phyloP scores from a whole-genome alignment of 2,329 filamentous ascomycete genomes.

The Trichophyton simii region DNA sequence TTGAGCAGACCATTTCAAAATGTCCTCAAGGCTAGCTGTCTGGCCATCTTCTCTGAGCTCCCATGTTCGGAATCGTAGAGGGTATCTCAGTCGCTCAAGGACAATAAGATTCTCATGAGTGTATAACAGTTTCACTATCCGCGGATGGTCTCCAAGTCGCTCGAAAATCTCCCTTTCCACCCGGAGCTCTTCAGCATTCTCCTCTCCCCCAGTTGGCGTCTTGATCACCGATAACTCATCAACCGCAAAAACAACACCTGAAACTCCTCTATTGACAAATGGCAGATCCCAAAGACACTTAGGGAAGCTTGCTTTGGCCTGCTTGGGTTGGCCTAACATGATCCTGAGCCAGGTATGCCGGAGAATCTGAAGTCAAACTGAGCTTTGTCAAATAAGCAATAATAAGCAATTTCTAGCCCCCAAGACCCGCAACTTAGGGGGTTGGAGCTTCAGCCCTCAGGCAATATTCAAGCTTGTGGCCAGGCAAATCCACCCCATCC shows the following conservation, averaged over 20 bases:
- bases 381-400: too few species aligned
- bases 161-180: slow-evolving; percentile 5
- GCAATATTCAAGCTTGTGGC: too few species aligned
- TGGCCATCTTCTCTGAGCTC: slow-evolving; percentile 2
- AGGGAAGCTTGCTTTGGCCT: background rate
- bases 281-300: background rate
- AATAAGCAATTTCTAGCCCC: too few species aligned
- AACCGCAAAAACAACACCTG: slow-evolving; percentile 1
- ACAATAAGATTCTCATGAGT: slow-evolving; percentile 3
- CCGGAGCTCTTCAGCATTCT: background rate
- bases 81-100: slow-evolving; percentile 7
- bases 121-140: slow-evolving; percentile 6
- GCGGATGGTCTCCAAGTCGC: slow-evolving; percentile 4
- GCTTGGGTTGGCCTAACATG: background rate
- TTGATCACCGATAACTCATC: slow-evolving; percentile 6
- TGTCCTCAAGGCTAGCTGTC: background rate
- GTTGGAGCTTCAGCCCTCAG: too few species aligned
- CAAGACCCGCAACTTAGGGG: too few species aligned
- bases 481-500: too few species aligned
- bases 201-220: background rate
- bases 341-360: background rate
- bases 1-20: slow-evolving; percentile 14
- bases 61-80: slow-evolving; percentile 6
- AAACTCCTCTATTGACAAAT: slow-evolving; percentile 3
- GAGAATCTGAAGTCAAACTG: too few species aligned